Percentiles rank a stretch among this genome's conserved stretches.
phyloP scores from a whole-genome alignment of 257 asterid genomes.

The Mitragyna speciosa region DNA sequence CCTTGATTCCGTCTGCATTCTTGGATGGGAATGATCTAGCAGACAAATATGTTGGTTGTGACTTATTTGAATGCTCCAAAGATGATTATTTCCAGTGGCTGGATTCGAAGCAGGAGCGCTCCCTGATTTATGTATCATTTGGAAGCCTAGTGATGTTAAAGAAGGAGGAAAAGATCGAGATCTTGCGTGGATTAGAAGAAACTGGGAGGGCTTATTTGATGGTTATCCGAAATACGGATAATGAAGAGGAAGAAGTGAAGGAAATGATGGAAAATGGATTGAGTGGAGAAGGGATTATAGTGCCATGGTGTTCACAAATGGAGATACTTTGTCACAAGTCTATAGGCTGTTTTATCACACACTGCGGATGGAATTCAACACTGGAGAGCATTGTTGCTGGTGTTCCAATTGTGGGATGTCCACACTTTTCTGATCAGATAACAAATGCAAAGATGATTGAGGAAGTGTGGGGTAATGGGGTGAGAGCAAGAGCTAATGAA shows the following conservation, averaged over 20 bases:
- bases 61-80: conserved; percentile 28
- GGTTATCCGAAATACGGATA: conserved; percentile 35
- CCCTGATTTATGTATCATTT: conserved; percentile 55
- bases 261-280: conserved; percentile 14
- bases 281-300: conserved; percentile 38
- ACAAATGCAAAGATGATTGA: conserved; percentile 58
- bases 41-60: conserved; percentile 49
- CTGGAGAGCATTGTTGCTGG: conserved; percentile 46
- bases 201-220: conserved; percentile 43
- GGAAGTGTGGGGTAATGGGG: conserved; percentile 57
- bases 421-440: conserved; percentile 47
- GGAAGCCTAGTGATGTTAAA: conserved; percentile 44
- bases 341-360: conserved; percentile 53
- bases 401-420: conserved; percentile 47
- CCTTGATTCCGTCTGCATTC: conserved; percentile 49
- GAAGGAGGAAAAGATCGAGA: conserved; percentile 45
- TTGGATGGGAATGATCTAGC: conserved; percentile 30
- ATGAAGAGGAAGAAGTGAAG: conserved; percentile 31
- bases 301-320: conserved; percentile 58
- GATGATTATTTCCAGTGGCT: conserved; percentile 47
- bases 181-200: conserved; percentile 33
- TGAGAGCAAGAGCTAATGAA: conserved; percentile 43
- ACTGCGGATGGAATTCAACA: conserved; percentile 69
- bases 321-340: conserved; percentile 48
- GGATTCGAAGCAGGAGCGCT: conserved; percentile 29